Base-by-base conservation (phyloP, 2,329 filamentous ascomycete species). In the Diaporthe vexans region DNA sequence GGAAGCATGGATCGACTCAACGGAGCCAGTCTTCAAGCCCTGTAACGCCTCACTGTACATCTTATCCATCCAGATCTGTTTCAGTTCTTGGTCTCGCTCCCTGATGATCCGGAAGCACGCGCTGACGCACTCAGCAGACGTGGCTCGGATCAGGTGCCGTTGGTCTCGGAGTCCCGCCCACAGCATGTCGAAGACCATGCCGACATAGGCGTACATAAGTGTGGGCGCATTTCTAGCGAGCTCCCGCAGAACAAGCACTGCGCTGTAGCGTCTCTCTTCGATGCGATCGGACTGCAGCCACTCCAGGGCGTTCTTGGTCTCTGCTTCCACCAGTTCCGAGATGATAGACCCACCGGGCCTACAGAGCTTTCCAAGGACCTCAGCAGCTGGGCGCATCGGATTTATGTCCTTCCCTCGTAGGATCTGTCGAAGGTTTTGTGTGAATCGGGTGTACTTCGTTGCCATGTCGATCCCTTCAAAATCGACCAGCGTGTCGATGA, bases 71-170 rank as follows among this genome's bases (percentile, higher is more conserved):
- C 94, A 98, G 56, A 93, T 89, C 80, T 94, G 91, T 80, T 96
- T 95, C 86, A 97, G 93, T 78, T 94, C 92, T 78, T 94, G 92
- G 81, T 99, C 97, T 86, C 97, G 92, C 79, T 97, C 94, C 69
- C 95, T 92, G 77, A 99, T 97, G 78, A 99, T 98, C 81, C 95
- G 93, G 84, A 99, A 97, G 83, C 95, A 98, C 76, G 96, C 95
- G 78, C 95, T 97, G 77, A 98, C 94, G 1, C 96, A 95, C 81
- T 98, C 95, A 24, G 95, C 95, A 8, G 97, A 95, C 0, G 95
- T 97, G 78, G 95, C 94, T 71, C 97, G 91, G 78, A 99, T 99
- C 68, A 98, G 91, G 61, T 97, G 94, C 81, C 97, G 95, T 52
- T 91, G 91, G 81, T 99, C 97, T 75, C 96, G 91, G 73, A 99